Evolutionary conservation across 1,139 yeast species (phyloP), one percentile per base, ranked within the genome.

Genomic region (Yamadazyma taylorii): DNA sequence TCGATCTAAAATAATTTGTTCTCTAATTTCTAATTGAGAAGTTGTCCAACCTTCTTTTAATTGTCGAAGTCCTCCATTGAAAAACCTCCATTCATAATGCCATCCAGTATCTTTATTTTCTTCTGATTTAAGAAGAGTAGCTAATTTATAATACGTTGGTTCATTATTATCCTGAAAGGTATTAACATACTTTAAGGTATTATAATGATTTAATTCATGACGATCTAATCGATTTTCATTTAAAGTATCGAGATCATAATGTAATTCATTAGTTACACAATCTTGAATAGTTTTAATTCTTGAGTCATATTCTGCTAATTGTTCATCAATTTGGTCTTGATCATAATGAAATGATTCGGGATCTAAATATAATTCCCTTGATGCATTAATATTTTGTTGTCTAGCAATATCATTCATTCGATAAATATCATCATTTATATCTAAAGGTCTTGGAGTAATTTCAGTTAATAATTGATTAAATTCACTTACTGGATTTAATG

Each of bases 31-130:
- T 27, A 60, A 48, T 42, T 62, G 63, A 3, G 44, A 42, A 24
- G 52, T 45, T 11, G 63, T 65, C 69, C 69, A 64, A 5, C 61
- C 62, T 17, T 51, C 53, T 36, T 60, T 58, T 10, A 52, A 42
- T 40, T 60, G 61, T 34, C 55, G 51, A 24, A 63, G 52, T 1
- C 64, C 69, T 2, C 66, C 68, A 38, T 59, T 60, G 51, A 63
- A 63, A 33, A 63, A 63, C 30, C 69, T 52, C 69, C 69, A 63
- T 41, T 63, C 69, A 41, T 63, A 59, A 50, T 63, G 68, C 68
- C 68, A 62, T n/a, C 70, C 70, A 21, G 61, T 51, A 43, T 65
- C 71, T 34, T 47, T 47, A 39, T 58, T 60, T 13, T 60, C 55
- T 23, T 51, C 50, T 33, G 54, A 52, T 34, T 55, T 52, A 31